phyloP scores from a whole-genome alignment of 2,329 filamentous ascomycete species.

The Calycina marina region DNA sequence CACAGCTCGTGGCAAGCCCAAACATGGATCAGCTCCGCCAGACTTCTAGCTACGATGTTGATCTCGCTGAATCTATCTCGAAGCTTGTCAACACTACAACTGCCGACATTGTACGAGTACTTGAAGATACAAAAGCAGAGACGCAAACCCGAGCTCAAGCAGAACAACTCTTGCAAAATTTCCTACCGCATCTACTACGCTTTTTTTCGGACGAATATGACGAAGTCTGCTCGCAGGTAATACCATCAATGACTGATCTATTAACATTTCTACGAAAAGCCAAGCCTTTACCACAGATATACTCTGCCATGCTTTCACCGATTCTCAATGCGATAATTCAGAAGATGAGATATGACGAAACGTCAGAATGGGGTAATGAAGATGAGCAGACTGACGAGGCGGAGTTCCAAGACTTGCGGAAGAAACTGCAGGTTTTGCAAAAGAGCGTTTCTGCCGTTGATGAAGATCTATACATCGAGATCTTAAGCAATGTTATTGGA shows the following conservation, averaged over 20 bases:
- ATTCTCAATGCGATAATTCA: constrained; percentile 83
- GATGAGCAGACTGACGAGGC: constrained; percentile 94
- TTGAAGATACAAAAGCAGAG: constrained; percentile 53
- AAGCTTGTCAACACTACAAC: constrained; percentile 89
- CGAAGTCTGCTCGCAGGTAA: constrained; percentile 91
- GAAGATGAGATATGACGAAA: constrained; percentile 98
- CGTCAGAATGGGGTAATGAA: constrained; percentile 81
- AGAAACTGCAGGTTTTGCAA: constrained; percentile 77
- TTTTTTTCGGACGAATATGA: constrained; percentile 98
- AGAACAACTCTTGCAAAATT: constrained; percentile 67
- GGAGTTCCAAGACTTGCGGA: constrained; percentile 89
- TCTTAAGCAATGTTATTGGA: constrained; percentile 75
- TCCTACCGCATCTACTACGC: constrained; percentile 74
- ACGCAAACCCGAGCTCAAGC: constrained; percentile 57
- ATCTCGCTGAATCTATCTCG: constrained; percentile 86
- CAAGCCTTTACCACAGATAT: constrained; percentile 55
- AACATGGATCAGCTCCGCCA: constrained; percentile 64
- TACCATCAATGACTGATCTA: constrained; percentile 83
- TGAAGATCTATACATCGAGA: constrained; percentile 75
- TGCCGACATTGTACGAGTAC: constrained; percentile 71
- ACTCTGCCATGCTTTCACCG: constrained; percentile 69
- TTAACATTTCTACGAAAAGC: constrained; percentile 81
- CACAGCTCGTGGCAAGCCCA: constrained; percentile 72
- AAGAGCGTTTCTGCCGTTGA: constrained; percentile 86
- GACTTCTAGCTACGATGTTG: constrained; percentile 82